Evolutionary conservation across 2,329 filamentous ascomycete species (phyloP).

Genomic region (Pseudogymnoascus sp.): DNA sequence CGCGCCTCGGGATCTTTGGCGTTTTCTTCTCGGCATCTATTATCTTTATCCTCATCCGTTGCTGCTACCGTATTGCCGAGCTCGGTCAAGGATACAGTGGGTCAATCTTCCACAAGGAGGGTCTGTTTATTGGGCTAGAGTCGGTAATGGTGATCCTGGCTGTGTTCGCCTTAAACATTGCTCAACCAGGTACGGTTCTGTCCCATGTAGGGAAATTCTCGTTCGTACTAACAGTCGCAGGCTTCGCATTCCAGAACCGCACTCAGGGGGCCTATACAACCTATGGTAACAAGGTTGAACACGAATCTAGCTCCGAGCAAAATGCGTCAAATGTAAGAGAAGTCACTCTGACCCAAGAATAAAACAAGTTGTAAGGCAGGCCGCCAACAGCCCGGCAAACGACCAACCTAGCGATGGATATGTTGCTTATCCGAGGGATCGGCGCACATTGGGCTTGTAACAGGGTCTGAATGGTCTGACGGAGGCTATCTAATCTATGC

Average conservation of each 20-base stretch:
- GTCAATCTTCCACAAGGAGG: slow-evolving; percentile 48
- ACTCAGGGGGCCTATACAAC: background rate
- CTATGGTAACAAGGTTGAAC: background rate
- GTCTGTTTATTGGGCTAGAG: slow-evolving; percentile 53
- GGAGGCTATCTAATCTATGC: too few species aligned
- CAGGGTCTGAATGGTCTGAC: background rate
- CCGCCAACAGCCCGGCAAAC: slow-evolving; percentile 12
- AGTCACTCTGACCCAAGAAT: slow-evolving; percentile 12
- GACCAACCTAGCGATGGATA: slow-evolving; percentile 1
- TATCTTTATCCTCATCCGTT: slow-evolving; percentile 56
- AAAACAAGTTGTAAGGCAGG: slow-evolving; percentile 13
- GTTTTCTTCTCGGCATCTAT: slow-evolving; percentile 51
- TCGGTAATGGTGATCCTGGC: slow-evolving; percentile 47
- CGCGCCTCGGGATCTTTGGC: slow-evolving; percentile 49
- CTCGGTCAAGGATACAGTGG: slow-evolving; percentile 58
- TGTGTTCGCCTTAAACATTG: slow-evolving; percentile 38
- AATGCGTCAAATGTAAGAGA: slow-evolving; percentile 12
- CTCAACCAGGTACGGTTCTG: slow-evolving; percentile 14
- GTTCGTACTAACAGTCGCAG: slow-evolving; percentile 15
- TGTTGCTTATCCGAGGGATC: slow-evolving; percentile 13
- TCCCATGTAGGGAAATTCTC: slow-evolving; percentile 13
- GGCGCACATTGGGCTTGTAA: slow-evolving; percentile 13
- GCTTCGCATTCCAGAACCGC: slow-evolving; percentile 15
- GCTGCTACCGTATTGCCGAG: slow-evolving; percentile 61
- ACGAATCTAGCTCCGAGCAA: background rate